Conservation (phyloP, 345 rosid genomes). For the Garcia nutans region DNA sequence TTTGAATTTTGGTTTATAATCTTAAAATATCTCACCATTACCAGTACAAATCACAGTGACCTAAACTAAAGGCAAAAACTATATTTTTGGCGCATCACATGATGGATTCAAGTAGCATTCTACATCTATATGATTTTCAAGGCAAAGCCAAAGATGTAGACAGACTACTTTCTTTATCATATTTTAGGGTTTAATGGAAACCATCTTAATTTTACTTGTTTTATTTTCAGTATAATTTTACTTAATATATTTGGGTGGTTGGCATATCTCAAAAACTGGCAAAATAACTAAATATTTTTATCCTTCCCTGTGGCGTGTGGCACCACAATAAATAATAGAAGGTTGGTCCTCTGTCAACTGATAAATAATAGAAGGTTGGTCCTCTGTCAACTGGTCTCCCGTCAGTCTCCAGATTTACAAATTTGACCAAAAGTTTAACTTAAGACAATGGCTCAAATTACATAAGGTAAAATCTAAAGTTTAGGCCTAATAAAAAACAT, state of each 20-base stretch:
- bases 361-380: background rate
- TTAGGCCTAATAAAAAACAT: background rate
- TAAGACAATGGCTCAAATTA: constrained; percentile 1
- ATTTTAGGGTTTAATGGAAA: background rate
- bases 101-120: too few relatives aligned
- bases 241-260: background rate
- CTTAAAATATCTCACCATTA: too few relatives aligned
- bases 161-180: background rate
- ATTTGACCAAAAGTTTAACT: constrained; percentile 8
- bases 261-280: background rate
- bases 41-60: too few relatives aligned
- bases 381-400: background rate
- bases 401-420: background rate
- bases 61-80: too few relatives aligned
- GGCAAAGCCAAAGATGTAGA: too few relatives aligned
- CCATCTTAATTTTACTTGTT: background rate
- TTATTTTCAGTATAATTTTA: background rate
- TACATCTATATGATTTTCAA: too few relatives aligned
- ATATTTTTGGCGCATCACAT: too few relatives aligned
- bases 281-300: background rate
- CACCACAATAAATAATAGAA: background rate
- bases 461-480: constrained; percentile 4
- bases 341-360: background rate
- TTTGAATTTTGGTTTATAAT: too few relatives aligned
- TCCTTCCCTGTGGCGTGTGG: too few relatives aligned